Conservation (phyloP, 345 rosid species). For the Camelina hispida region DNA sequence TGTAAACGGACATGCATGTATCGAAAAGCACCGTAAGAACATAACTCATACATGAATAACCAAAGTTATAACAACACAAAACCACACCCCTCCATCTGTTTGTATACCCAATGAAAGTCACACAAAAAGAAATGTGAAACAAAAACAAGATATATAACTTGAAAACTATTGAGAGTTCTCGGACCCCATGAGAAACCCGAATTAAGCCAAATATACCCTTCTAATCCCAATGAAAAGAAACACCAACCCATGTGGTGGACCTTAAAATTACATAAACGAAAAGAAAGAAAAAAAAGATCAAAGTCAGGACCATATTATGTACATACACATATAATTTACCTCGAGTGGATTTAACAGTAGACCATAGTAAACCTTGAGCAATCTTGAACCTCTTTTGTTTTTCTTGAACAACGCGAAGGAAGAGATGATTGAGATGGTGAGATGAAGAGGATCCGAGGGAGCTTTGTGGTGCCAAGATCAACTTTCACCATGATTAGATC, state of each 20-base stretch:
- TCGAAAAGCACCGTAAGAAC: slow-evolving; percentile 31
- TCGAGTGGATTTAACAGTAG: slow-evolving; percentile 35
- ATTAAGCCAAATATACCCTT: slow-evolving; percentile 41
- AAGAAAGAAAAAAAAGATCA: slow-evolving; percentile 4
- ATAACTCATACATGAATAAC: slow-evolving; percentile 42
- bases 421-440: slow-evolving; percentile 57
- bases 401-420: slow-evolving; percentile 43
- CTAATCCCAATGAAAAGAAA: slow-evolving; percentile 37
- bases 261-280: slow-evolving; percentile 43
- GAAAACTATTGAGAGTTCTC: slow-evolving; percentile 39
- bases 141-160: slow-evolving; percentile 23
- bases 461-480: slow-evolving; percentile 71
- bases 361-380: slow-evolving; percentile 39
- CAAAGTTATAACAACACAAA: slow-evolving; percentile 39
- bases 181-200: slow-evolving; percentile 40
- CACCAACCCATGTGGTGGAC: slow-evolving; percentile 46
- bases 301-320: slow-evolving; percentile 47
- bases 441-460: slow-evolving; percentile 93
- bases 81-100: slow-evolving; percentile 36
- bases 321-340: slow-evolving; percentile 41
- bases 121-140: slow-evolving; percentile 37
- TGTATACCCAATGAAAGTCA: slow-evolving; percentile 46
- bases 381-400: slow-evolving; percentile 34
- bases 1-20: slow-evolving; percentile 12
- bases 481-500: slow-evolving; percentile 58